Base-by-base conservation (phyloP, 352 stramenopile species). In the Phytophthora ohioensis region DNA sequence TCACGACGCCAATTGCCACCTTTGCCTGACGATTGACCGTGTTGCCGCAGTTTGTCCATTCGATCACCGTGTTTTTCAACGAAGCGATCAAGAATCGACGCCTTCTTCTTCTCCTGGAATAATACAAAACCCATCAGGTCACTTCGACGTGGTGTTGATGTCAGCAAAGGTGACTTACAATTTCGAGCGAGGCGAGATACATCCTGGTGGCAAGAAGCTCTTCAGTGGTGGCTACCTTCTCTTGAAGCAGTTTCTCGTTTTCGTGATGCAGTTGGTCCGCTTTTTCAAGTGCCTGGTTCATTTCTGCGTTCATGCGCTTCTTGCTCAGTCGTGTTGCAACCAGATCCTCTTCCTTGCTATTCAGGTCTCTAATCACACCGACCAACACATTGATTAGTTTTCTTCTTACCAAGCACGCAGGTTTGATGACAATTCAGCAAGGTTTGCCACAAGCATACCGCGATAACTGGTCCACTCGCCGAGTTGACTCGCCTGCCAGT, bases 61-160 rank as follows among this genome's bases (percentile, higher is more conserved):
- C 83, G 82, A 49, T 91, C 80, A 17, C 87, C 87, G 31, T 95
- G 87, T 58, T 95, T 95, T 61, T 87, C 75, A 41, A 95, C 82
- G 65, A 95, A 95, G 31, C 72, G 71, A 52, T 93, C 84, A 9
- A 93, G 76, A n/a, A 95, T 86, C 9, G 84, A 80, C 13, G 84
- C 82, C 57, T 91, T 91, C 66, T 87, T 87, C 56, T 92, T 83
- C 48, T 92, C 86, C 76, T 89, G n/a, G 27, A 38, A 34, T 6
- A 42, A 48, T 27, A 30, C 10, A 11, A 30, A 31, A 2, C 54
- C 13, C 47, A 35, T 36, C n/a, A 67, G 11, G 5, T 39, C 10
- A 56, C 11, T 36, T 43, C 31, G 51, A 32, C 21, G 21, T 27
- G 21, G 21, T 1, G 21, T 27, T 27, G 21, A 1, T 27, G 21